Base-by-base conservation (phyloP, 768 basidiomycete genomes). In the Nidula microcarpa region DNA sequence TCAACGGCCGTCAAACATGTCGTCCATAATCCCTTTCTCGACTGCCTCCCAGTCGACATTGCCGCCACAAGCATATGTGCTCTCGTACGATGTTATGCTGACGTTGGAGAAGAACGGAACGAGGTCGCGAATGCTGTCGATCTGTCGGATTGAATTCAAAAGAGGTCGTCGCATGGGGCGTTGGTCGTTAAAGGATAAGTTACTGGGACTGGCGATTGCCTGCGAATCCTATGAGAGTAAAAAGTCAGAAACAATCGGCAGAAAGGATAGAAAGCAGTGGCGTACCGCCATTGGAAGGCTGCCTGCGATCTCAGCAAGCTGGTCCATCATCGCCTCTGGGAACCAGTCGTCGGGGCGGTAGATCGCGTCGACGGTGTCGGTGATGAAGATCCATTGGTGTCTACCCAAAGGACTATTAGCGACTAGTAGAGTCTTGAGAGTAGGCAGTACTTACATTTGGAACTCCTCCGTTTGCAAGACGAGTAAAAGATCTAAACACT, bases 381-480 rank as follows among this genome's bases (percentile, higher is more conserved):
- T 97, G 43, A 98, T 85, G 67, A 98, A 99, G 62, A 97, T 91
- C 96, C 97, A 99, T 74, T 99, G 94, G 67, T 98, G 91, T 65
- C 89, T 91, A 58, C 23, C 23, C 16, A 43, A 16, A 32, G 39
- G 2, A 43, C 4, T 17, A 11, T 47, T 63, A 8, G 65, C 23
- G 51, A 45, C 6, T 51, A 47, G 48, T 49, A 44, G 9, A 13
- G 11, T 13, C 1, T 9, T 16, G 3, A 37, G 54, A 10, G 8
- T 43, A 32, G 33, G 33, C 54, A 18, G 41, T 16, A 49, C 74
- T 55, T 64, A 97, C 96, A 98, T 90, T 70, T 98, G 97, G 69
- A 98, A 99, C 67, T 98, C 96, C 64, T 95, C 93, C 0, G 93
- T 96, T 66, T 98, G 95, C 23, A 99, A 72, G 3, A 91, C 87